Evolutionary conservation across 2,329 filamentous ascomycete species (phyloP), one percentile per base, ranked within the genome.

Genomic region (Alternaria sp.): DNA sequence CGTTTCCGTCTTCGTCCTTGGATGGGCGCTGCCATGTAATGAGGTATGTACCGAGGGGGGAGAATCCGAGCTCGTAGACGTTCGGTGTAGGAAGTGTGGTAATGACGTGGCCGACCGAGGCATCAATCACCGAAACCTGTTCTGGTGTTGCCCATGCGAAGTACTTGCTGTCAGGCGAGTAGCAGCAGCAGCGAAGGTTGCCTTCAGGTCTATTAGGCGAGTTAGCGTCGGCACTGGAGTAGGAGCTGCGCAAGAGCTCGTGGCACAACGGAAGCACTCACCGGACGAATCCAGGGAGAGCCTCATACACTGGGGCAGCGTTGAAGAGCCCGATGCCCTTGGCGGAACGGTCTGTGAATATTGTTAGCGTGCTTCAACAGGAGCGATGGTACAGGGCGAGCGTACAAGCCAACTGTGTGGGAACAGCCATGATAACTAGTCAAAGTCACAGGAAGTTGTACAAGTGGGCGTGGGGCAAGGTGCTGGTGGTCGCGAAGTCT

Each of bases 241-340:
- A 9, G 11, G 32, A 50, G 20, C 10, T 50, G 32, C 32, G 32
- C 46, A 14, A 38, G 46, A 8, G 34, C 0, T 38, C 34, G 30
- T 38, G 2, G 20, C 3, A 8, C 12, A n/a, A 16, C 22, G 6
- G 2, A 49, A 0, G 30, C 32, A 34, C 69, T 54, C 80, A 89
- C 87, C 79, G 85, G 61, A 80, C 78, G 75, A 98, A 97, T 74
- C 91, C 94, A 76, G 92, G 84, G 76, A 98, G 86, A 77, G 90
- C 84, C 81, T 92, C 87, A 83, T 99, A 99, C 77, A 90, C 87
- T 64, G 95, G 95, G 70, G 90, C 92, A 75, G 93, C 93, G 84
- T 98, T 92, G 82, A 97, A 89, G 81, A 98, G 86, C 76, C 94
- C 94, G 84, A 99, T 94, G 81, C 90, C 90, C 89, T 97, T 98